Base-by-base conservation (phyloP, 371 early-diverging fungal genomes). In the Saksenaea oblongispora region DNA sequence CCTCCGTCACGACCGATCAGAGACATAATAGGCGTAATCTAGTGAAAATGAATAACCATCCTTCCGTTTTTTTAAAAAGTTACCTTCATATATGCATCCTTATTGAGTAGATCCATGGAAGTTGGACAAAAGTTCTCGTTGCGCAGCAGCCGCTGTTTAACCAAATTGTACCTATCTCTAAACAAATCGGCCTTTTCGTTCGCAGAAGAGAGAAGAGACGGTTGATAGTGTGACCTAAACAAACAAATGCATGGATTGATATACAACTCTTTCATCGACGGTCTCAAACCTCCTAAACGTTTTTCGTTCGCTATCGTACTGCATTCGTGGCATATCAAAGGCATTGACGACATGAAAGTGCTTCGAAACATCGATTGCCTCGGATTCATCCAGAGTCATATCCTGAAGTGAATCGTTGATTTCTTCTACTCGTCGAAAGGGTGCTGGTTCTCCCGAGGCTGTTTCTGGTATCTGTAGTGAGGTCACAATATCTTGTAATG, bases 11-110 rank as follows among this genome's bases (percentile, higher is more conserved):
- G 84, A 7, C 96, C 96, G 63, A 87, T 89, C 54, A 96, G 74
- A 1, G 91, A 84, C 67, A 91, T 92, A 36, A 96, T 88, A 4
- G 93, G 86, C 35, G 93, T 93, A 44, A 96, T 78, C 87, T 93
- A 65, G 15, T 59, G 9, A 56, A 31, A 34, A 31, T 47, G 15
- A 17, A 15, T 17, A 17, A 18, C 15, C 9, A 10, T 37, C 55
- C 13, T 63, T 55, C 10, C 7, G 31, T 26, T 27, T 9, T 8
- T 44, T 36, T 31, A 14, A 61, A 34, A 58, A 10, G n/a, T 63
- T 73, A 78, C 81, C 60, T 73, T 82, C 18, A 75, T 54, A 56
- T 68, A 71, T 0, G 64, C 13, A 34, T 78, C 72, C 62, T 66
- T 73, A 15, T 77, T 79, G 1, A 51, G 27, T n/a, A 73, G 70